Conservation (phyloP, 345 rosid species). For the Carallia pectinifolia region DNA sequence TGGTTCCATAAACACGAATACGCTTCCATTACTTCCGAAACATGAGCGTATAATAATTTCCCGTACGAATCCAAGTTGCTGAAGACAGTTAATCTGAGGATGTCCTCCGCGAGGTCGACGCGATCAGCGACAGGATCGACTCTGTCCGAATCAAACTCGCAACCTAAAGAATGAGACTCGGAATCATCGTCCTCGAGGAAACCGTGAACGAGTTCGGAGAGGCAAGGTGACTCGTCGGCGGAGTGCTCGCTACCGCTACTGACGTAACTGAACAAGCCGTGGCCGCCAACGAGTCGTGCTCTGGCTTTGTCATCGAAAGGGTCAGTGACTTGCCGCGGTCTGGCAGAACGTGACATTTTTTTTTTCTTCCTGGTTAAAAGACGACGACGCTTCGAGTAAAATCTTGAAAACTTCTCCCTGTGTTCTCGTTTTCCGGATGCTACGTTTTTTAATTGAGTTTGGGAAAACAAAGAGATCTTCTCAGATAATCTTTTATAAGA, state of each 20-base stretch:
- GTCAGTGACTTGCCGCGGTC: slow-evolving; percentile 54
- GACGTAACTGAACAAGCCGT: slow-evolving; percentile 29
- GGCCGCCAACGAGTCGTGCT: slow-evolving; percentile 56
- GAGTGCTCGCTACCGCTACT: slow-evolving; percentile 90
- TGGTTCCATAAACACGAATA: slow-evolving; percentile 33
- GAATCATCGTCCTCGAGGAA: slow-evolving; percentile 56
- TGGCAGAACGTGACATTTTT: slow-evolving; percentile 34
- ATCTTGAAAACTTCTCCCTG: neutral
- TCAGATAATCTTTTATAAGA: neutral
- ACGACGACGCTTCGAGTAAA: neutral
- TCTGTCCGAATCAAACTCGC: slow-evolving; percentile 51
- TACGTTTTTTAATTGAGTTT: neutral
- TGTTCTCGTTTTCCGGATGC: neutral
- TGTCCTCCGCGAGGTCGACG: slow-evolving; percentile 34
- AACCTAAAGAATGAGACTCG: neutral
- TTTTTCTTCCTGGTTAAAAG: slow-evolving; percentile 4
- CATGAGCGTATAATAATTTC: slow-evolving; percentile 39
- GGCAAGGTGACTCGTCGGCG: slow-evolving; percentile 58
- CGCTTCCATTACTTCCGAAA: slow-evolving; percentile 45
- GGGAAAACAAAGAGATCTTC: neutral
- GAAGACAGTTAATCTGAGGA: slow-evolving; percentile 12
- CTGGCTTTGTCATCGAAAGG: slow-evolving; percentile 59
- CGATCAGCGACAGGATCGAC: slow-evolving; percentile 30
- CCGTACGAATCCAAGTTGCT: slow-evolving; percentile 43
- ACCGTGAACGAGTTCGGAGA: slow-evolving; percentile 72